These are phyloP conservation scores for Penicillium sp. DNA, from an alignment of 2,329 filamentous ascomycete species.

Conservation along the genomic window DNA sequence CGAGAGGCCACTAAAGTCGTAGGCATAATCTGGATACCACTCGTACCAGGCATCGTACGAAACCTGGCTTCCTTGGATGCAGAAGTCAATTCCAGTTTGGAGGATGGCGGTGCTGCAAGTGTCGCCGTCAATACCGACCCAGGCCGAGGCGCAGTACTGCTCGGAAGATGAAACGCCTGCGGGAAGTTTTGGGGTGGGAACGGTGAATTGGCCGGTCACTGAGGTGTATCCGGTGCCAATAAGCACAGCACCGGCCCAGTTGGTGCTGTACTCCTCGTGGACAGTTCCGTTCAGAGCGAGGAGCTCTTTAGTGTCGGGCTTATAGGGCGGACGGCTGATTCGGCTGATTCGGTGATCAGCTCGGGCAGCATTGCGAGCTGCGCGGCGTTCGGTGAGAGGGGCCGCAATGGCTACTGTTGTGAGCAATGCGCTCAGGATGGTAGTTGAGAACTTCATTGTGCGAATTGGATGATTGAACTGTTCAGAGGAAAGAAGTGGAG, in stretches of 20 bases:
- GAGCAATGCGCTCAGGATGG: conserved; percentile 39
- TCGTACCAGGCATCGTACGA: conserved; percentile 59
- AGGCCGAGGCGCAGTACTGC: conserved; percentile 50
- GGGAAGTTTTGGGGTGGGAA: conserved; percentile 47
- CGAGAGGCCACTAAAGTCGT: conserved; percentile 49
- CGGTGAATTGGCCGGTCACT: conserved; percentile 53
- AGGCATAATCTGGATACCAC: conserved; percentile 56
- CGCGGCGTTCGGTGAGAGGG: conserved; percentile 43
- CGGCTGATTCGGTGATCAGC: conserved; percentile 24
- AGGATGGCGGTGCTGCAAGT: conserved; percentile 54
- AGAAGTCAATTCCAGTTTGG: conserved; percentile 57
- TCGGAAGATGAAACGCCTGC: conserved; percentile 30
- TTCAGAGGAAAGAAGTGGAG: background rate
- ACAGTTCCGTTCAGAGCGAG: conserved; percentile 33
- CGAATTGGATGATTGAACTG: background rate
- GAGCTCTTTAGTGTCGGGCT: conserved; percentile 25
- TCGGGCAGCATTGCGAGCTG: conserved; percentile 27
- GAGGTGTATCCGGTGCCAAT: conserved; percentile 49
- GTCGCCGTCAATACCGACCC: conserved; percentile 60
- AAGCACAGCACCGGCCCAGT: conserved; percentile 60
- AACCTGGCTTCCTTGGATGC: conserved; percentile 38
- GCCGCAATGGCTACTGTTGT: conserved; percentile 47
- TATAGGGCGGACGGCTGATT: conserved; percentile 32
- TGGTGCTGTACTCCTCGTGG: conserved; percentile 50
- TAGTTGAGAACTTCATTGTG: conserved; percentile 52